Percentiles rank a stretch among this genome's conserved stretches.
Evolutionary conservation across 345 rosid species (phyloP).

Genomic region (Laguncularia racemosa): DNA sequence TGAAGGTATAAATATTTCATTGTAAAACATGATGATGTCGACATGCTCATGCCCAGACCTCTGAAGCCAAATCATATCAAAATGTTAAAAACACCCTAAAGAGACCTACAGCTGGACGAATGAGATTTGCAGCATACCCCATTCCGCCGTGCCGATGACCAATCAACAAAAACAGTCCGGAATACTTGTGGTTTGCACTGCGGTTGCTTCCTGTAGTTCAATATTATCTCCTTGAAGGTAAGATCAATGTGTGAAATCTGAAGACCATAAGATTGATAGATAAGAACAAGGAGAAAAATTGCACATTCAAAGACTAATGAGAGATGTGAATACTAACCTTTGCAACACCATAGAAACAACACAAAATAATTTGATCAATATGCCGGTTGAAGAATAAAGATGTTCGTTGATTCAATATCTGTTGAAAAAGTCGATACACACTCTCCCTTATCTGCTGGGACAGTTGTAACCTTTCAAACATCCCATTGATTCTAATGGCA

Average conservation of each 20-base stretch:
- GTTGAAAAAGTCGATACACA: slow-evolving; percentile 65
- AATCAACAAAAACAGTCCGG: slow-evolving; percentile 74
- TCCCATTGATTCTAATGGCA: slow-evolving; percentile 76
- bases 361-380: slow-evolving; percentile 77
- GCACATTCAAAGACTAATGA: background rate
- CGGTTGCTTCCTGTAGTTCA: slow-evolving; percentile 90
- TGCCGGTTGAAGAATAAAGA: slow-evolving; percentile 72
- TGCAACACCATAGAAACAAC: slow-evolving; percentile 82
- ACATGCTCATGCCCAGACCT: slow-evolving; percentile 79
- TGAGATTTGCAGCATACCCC: slow-evolving; percentile 33
- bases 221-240: slow-evolving; percentile 76
- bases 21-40: slow-evolving; percentile 90
- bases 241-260: slow-evolving; percentile 83
- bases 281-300: slow-evolving; percentile 6
- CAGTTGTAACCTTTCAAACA: slow-evolving; percentile 77
- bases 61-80: slow-evolving; percentile 36
- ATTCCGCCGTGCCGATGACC: slow-evolving; percentile 49
- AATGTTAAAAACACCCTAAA: slow-evolving; percentile 15
- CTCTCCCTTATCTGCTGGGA: slow-evolving; percentile 71
- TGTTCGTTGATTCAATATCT: slow-evolving; percentile 52
- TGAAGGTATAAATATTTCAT: slow-evolving; percentile 72
- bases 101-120: slow-evolving; percentile 5
- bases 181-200: slow-evolving; percentile 91
- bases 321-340: slow-evolving; percentile 39
- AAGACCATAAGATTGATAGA: slow-evolving; percentile 18